phyloP scores from a whole-genome alignment of 2,329 filamentous ascomycete genomes.

The Diaporthe ampelina region DNA sequence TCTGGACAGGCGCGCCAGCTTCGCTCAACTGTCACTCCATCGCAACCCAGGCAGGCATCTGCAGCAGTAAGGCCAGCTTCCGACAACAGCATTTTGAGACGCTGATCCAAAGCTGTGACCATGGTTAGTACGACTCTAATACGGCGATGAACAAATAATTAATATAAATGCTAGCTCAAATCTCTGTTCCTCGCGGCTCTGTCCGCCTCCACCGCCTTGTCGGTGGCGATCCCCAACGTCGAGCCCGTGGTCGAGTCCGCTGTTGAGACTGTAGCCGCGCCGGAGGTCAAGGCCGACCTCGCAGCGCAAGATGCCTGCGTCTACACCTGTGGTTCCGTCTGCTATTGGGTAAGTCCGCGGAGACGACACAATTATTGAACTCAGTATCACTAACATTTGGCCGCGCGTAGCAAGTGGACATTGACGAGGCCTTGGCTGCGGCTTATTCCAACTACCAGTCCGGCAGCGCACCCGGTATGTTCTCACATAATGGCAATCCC shows the following conservation, averaged over 20 bases:
- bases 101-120: neutral
- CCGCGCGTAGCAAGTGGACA: constrained; percentile 45
- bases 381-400: neutral
- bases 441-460: constrained; percentile 51
- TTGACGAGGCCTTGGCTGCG: constrained; percentile 52
- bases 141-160: neutral
- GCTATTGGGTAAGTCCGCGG: constrained; percentile 48
- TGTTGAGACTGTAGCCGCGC: neutral
- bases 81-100: constrained; percentile 5
- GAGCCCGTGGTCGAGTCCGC: constrained; percentile 7
- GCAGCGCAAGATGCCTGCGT: constrained; percentile 47
- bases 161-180: neutral
- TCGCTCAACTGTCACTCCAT: constrained; percentile 1
- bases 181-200: constrained; percentile 28
- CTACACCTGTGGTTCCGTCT: constrained; percentile 54
- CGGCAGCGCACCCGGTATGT: constrained; percentile 47
- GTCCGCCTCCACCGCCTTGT: constrained; percentile 23
- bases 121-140: neutral
- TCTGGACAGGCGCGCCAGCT: neutral
- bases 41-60: neutral
- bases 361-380: fast-evolving
- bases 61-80: neutral
- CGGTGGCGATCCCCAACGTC: constrained; percentile 2
- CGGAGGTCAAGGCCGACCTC: constrained; percentile 38
- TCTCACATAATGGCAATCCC: neutral